Conservation (phyloP, 2,329 filamentous ascomycete genomes). For the Colletotrichum salicis region DNA sequence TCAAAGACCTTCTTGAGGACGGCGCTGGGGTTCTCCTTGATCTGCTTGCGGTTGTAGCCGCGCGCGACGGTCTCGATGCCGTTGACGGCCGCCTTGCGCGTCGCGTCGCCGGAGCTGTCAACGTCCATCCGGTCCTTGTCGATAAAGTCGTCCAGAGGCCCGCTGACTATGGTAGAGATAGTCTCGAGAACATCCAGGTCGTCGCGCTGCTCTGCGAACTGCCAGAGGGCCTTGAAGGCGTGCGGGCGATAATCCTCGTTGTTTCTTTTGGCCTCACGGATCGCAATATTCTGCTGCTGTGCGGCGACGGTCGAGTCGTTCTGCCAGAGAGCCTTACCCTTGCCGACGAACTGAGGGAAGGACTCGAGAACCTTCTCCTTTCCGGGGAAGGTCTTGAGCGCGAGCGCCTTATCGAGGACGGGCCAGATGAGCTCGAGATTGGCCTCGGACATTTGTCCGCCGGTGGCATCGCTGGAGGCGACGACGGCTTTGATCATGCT, state of each 20-base stretch:
- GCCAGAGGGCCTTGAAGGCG: conserved; percentile 77
- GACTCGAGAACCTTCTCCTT: conserved; percentile 87
- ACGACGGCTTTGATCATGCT: conserved; percentile 76
- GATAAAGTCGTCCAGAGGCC: conserved; percentile 68
- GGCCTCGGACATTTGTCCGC: conserved; percentile 65
- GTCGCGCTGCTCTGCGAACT: conserved; percentile 73
- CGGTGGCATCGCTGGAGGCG: conserved; percentile 64
- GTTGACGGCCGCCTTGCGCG: conserved; percentile 57
- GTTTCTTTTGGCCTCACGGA: conserved; percentile 91
- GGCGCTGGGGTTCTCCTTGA: conserved; percentile 48
- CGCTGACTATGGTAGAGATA: conserved; percentile 71
- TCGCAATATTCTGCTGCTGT: conserved; percentile 80
- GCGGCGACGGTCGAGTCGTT: conserved; percentile 63
- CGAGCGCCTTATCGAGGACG: conserved; percentile 81
- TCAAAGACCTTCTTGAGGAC: conserved; percentile 54
- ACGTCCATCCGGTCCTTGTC: conserved; percentile 77
- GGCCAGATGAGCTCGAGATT: conserved; percentile 81
- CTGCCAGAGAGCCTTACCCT: conserved; percentile 68
- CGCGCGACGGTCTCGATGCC: conserved; percentile 62
- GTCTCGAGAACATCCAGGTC: conserved; percentile 78
- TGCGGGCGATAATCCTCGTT: conserved; percentile 85
- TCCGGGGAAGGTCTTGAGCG: conserved; percentile 90
- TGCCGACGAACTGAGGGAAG: conserved; percentile 80
- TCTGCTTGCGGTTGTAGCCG: conserved; percentile 57
- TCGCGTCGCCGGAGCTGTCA: conserved; percentile 60